Percentiles rank a stretch among this genome's conserved stretches.
These are phyloP conservation scores for Podospora conica DNA, from an alignment of 495 filamentous ascomycete genomes.

Conservation along the genomic window DNA sequence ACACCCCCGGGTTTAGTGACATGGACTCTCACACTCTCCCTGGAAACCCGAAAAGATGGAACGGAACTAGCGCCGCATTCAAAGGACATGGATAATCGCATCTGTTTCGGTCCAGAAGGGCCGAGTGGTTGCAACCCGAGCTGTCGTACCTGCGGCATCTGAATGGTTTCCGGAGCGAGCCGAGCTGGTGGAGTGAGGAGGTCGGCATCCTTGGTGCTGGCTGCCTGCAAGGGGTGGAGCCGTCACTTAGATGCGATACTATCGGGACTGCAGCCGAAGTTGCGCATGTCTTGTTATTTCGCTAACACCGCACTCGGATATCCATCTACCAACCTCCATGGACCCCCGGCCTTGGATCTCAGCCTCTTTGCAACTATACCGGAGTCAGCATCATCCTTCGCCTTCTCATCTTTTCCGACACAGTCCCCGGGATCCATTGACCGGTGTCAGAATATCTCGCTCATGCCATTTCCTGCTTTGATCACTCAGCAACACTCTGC, in stretches of 20 bases:
- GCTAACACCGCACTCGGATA: not conserved
- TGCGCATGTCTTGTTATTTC: not conserved
- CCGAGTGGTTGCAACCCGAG: not conserved
- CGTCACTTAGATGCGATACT: not conserved
- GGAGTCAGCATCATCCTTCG: not conserved
- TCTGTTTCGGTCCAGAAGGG: not conserved
- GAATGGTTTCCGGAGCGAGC: not conserved
- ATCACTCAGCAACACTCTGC: not conserved
- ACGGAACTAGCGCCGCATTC: not conserved
- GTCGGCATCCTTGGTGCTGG: not conserved
- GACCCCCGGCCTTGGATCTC: not conserved
- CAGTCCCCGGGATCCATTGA: not conserved
- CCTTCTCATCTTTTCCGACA: not conserved
- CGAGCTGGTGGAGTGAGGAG: not conserved
- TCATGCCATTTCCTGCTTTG: not conserved
- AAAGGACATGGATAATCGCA: not conserved
- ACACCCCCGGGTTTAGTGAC: not conserved
- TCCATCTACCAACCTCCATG: not conserved
- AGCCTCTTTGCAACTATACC: not conserved
- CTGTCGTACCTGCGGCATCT: not conserved
- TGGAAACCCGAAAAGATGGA: not conserved
- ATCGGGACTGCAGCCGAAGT: not conserved
- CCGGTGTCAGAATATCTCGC: not conserved
- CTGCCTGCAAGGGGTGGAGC: not conserved
- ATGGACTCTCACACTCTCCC: not conserved